Evolutionary conservation across 345 rosid genomes (phyloP).

Genomic region (Eutrema heterophyllum): DNA sequence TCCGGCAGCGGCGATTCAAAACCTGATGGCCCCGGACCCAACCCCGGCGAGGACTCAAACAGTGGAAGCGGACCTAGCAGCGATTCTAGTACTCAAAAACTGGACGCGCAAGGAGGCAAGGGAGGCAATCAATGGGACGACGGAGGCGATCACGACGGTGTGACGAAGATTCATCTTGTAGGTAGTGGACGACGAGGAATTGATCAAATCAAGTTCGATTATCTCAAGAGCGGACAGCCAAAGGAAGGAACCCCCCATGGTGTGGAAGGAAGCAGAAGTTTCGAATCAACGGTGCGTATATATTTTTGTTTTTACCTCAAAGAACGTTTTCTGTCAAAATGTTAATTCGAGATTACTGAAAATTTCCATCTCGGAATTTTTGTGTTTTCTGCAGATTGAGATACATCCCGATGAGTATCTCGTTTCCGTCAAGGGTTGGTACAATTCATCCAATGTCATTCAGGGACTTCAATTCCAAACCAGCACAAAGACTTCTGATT

Average conservation of each 20-base stretch:
- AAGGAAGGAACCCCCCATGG: not conserved
- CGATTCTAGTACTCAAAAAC: not conserved
- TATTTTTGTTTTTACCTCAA: not conserved
- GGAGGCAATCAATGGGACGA: slow-evolving; percentile 30
- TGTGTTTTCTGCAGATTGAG: not conserved
- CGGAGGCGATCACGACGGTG: slow-evolving; percentile 19
- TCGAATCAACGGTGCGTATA: not conserved
- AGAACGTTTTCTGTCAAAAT: not conserved
- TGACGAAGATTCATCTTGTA: not conserved
- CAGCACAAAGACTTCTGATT: not conserved
- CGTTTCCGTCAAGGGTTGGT: not conserved
- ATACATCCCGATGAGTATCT: slow-evolving; percentile 3
- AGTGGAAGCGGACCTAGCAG: not conserved
- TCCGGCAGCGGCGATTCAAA: not conserved
- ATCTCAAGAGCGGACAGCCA: not conserved
- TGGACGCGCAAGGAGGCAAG: slow-evolving; percentile 19
- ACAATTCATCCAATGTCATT: not conserved
- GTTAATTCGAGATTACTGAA: not conserved
- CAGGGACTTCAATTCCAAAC: slow-evolving; percentile 10
- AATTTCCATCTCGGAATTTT: not conserved
- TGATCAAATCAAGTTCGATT: slow-evolving; percentile 1
- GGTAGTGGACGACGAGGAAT: not conserved
- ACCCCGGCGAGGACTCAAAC: not conserved
- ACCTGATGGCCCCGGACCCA: not conserved
- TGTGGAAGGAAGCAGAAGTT: not conserved